Conservation (phyloP, 306 rosid genomes). For the Pueraria montana region DNA sequence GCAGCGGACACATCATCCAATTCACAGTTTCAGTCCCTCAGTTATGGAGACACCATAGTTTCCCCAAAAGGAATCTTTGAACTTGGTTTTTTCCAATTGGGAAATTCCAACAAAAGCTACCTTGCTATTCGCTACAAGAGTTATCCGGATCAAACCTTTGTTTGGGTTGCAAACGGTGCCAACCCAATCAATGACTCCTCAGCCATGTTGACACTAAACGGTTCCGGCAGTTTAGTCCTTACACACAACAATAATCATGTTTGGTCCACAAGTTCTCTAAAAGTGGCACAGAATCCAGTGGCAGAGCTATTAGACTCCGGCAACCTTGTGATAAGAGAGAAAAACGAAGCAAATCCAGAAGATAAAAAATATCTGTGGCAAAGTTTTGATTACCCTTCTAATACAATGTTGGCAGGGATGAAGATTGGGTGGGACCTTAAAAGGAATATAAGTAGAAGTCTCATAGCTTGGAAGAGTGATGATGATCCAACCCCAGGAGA, state of each 20-base stretch:
- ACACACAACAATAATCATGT: not conserved
- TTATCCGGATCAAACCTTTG: not conserved
- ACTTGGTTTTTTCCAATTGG: slow-evolving; percentile 43
- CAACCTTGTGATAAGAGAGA: slow-evolving; percentile 46
- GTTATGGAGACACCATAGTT: slow-evolving; percentile 5
- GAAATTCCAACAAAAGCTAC: slow-evolving; percentile 24
- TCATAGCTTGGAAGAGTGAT: slow-evolving; percentile 38
- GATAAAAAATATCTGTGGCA: slow-evolving; percentile 40
- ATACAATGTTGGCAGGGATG: slow-evolving; percentile 49
- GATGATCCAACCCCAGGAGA: slow-evolving; percentile 50
- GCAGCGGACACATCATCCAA: slow-evolving; percentile 10
- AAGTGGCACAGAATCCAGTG: slow-evolving; percentile 5
- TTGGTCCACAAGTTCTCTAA: not conserved
- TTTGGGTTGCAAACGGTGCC: slow-evolving; percentile 49
- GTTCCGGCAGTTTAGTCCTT: slow-evolving; percentile 44
- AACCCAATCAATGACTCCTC: slow-evolving; percentile 48
- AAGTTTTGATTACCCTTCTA: slow-evolving; percentile 47
- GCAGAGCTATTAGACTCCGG: slow-evolving; percentile 45
- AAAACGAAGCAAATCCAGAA: not conserved
- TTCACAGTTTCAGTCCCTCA: not conserved
- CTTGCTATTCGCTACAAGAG: slow-evolving; percentile 37
- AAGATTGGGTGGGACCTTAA: slow-evolving; percentile 48
- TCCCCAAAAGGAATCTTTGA: slow-evolving; percentile 35
- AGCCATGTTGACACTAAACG: slow-evolving; percentile 14
- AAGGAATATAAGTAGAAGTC: not conserved